Conservation (phyloP, 1,284 basidiomycete genomes). For the Ustilago sp. region DNA sequence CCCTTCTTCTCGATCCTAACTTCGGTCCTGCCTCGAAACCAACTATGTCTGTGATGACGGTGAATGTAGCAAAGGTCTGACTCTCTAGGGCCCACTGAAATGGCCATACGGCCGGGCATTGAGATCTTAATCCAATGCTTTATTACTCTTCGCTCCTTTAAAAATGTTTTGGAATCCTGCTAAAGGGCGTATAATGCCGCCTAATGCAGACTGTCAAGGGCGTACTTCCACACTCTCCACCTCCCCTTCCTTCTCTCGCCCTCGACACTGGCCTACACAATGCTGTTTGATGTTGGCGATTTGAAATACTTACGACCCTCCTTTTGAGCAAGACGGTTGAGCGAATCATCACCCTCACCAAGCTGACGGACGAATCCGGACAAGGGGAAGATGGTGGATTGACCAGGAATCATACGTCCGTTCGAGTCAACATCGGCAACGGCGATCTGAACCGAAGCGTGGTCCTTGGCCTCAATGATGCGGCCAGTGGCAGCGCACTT, state of each 20-base stretch:
- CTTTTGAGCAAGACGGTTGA: conserved; percentile 96
- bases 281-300: conserved; percentile 1
- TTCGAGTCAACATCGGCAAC: conserved; percentile 94
- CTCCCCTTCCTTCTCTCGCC: background rate
- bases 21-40: background rate
- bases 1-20: background rate
- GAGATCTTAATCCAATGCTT: conserved; percentile 67
- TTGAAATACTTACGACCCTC: conserved; percentile 83
- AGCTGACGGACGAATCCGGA: conserved; percentile 93
- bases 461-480: conserved; percentile 97
- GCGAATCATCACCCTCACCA: conserved; percentile 95
- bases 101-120: conserved; percentile 39
- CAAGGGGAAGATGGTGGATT: conserved; percentile 89
- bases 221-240: conserved; percentile 15
- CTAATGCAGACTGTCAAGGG: conserved; percentile 68
- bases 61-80: conserved; percentile 66
- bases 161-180: conserved; percentile 66
- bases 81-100: conserved; percentile 63
- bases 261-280: background rate
- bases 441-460: conserved; percentile 96
- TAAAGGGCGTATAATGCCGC: conserved; percentile 44
- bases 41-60: background rate
- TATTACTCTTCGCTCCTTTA: conserved; percentile 61
- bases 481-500: conserved; percentile 87
- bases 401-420: conserved; percentile 85